These are phyloP conservation scores for Zygoascus hellenicus DNA, from an alignment of 1,139 yeast species.

Conservation along the genomic window DNA sequence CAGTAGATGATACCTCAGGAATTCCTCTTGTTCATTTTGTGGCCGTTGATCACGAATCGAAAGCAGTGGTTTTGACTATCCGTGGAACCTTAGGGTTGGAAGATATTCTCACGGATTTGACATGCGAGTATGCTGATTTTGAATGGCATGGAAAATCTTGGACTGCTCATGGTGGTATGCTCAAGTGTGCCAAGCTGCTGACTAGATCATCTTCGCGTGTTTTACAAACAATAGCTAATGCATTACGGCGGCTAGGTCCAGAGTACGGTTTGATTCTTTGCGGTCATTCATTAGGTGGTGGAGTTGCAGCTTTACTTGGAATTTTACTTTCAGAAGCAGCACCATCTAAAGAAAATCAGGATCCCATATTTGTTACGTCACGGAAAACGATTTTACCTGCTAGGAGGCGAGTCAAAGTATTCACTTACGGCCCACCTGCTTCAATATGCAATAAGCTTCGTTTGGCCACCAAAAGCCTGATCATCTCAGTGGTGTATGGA, in stretches of 20 bases:
- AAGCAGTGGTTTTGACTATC: conserved; percentile 33
- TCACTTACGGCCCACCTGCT: conserved; percentile 36
- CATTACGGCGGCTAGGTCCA: conserved; percentile 26
- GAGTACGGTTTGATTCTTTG: conserved; percentile 33
- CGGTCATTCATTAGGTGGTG: conserved; percentile 37
- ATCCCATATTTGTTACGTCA: conserved; percentile 20
- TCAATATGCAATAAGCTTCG: conserved; percentile 29
- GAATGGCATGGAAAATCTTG: conserved; percentile 28
- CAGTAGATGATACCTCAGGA: conserved; percentile 27
- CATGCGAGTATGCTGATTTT: conserved; percentile 31
- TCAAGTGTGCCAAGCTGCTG: conserved; percentile 29
- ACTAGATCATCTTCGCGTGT: conserved; percentile 25
- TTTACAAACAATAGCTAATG: conserved; percentile 26
- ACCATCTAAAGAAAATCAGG: conserved; percentile 1
- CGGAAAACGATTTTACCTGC: conserved; percentile 23
- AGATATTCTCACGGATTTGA: conserved; percentile 33
- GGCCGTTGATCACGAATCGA: conserved; percentile 31
- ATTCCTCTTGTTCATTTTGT: conserved; percentile 33
- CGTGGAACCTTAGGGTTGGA: conserved; percentile 35
- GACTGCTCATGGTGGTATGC: conserved; percentile 35
- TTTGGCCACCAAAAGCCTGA: conserved; percentile 25
- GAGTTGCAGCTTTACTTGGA: conserved; percentile 34
- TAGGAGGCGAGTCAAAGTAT: conserved; percentile 31
- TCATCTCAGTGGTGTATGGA: conserved; percentile 33
- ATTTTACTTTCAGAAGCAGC: conserved; percentile 27